Base-by-base conservation (phyloP, 129 eudicot species). In the Heracleum sosnowskyi region DNA sequence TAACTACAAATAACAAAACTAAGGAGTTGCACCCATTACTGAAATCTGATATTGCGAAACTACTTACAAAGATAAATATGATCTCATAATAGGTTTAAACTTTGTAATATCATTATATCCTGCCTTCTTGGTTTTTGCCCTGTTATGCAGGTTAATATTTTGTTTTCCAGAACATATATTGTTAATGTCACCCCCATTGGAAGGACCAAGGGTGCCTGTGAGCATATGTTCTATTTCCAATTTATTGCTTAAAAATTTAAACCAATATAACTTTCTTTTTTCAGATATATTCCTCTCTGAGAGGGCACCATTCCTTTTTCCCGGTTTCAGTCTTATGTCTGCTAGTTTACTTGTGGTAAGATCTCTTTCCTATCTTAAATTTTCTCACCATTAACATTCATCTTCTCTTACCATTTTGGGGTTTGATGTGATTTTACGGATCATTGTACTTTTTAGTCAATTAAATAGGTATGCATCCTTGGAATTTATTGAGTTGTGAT, bases 171-270 rank as follows among this genome's bases (percentile, higher is more conserved):
- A 82, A 39, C 46, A 29, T 7, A n/a, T n/a, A 4, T 39, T 26
- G n/a, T n/a, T n/a, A n/a, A n/a, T n/a, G n/a, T n/a, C n/a, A n/a
- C n/a, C n/a, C n/a, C n/a, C n/a, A n/a, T 24, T 42, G 97, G 45
- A 90, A 90, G 82, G 92, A 84, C 77, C 97, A 90, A 87, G 97
- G 97, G 69, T 92, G 93, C 79, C 86, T 92, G 68, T 85, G 96
- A 39, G 96, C 79, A 80, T 92, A 84, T 83, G 91, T 82, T 88
- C 96, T 13, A 85, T 92, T 44, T 89, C 97, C 39, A 87, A 85
- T 79, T 90, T 71, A n/a, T n/a, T n/a, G n/a, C n/a, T n/a, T n/a
- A n/a, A n/a, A n/a, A n/a, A n/a, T n/a, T n/a, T n/a, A n/a, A n/a
- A n/a, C n/a, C n/a, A n/a, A n/a, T n/a, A n/a, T n/a, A 73, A 18